These are phyloP conservation scores for Megacollybia platyphylla DNA, from an alignment of 1,284 basidiomycete genomes.

Conservation along the genomic window DNA sequence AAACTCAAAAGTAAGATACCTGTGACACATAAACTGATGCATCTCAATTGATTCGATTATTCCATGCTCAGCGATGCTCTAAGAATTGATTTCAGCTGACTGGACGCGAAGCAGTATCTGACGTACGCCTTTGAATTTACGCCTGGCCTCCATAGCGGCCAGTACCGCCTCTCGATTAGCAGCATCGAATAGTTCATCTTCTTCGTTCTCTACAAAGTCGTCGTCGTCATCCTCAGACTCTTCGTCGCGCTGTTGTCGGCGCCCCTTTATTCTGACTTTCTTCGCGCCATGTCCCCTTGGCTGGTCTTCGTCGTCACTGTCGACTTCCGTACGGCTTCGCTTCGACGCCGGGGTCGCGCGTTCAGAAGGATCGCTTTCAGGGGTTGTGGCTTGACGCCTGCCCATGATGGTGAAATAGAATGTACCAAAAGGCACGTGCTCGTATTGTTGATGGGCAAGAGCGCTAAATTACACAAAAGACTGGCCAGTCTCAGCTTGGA, in stretches of 20 bases:
- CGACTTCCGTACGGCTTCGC: slow-evolving; percentile 26
- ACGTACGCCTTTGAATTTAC: background rate
- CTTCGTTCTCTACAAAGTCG: slow-evolving; percentile 13
- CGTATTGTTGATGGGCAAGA: background rate
- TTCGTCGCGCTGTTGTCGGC: slow-evolving; percentile 5
- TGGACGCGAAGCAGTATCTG: background rate
- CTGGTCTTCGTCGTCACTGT: slow-evolving; percentile 21
- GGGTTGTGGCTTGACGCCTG: too few relatives aligned
- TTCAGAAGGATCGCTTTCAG: too few relatives aligned
- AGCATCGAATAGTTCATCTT: too few relatives aligned
- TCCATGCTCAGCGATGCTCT: slow-evolving; percentile 59
- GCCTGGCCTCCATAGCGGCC: background rate
- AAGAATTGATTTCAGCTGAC: background rate
- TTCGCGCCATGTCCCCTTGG: slow-evolving; percentile 4
- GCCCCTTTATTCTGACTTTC: background rate
- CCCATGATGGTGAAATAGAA: too few relatives aligned
- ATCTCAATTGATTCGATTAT: slow-evolving; percentile 82
- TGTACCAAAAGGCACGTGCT: too few relatives aligned
- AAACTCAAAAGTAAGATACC: slow-evolving; percentile 69
- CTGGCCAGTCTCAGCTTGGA: background rate
- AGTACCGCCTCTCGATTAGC: background rate
- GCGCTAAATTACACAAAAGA: slow-evolving; percentile 2
- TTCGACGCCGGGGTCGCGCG: slow-evolving; percentile 18
- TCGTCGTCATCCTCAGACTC: slow-evolving; percentile 19
- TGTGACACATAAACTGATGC: slow-evolving; percentile 96